Evolutionary conservation across 257 asterid species (phyloP).

Genomic region (Thymus quinquecostatus): DNA sequence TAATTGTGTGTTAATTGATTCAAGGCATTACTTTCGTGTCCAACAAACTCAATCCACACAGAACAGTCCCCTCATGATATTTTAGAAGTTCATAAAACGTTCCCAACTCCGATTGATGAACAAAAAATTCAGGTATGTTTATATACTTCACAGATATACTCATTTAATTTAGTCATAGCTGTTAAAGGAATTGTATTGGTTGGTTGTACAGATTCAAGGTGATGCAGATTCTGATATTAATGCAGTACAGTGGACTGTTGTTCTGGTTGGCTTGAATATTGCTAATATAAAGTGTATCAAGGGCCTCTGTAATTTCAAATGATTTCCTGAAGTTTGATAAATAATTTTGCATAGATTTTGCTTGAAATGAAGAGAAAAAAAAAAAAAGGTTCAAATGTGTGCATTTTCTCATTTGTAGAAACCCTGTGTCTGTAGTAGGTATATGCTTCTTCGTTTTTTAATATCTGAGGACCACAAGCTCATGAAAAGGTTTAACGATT

Average conservation of each 20-base stretch:
- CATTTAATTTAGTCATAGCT: background rate
- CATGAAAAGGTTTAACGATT: constrained; percentile 5
- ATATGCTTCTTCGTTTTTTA: constrained; percentile 1
- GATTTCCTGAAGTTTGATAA: constrained; percentile 14
- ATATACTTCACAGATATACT: constrained; percentile 26
- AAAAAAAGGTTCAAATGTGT: background rate
- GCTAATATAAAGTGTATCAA: background rate
- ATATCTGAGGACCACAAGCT: constrained; percentile 8
- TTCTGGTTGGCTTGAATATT: constrained; percentile 10
- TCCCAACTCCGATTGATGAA: constrained; percentile 60
- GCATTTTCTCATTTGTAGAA: background rate
- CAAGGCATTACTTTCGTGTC: constrained; percentile 74
- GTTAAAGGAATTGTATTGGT: background rate
- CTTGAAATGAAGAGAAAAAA: background rate
- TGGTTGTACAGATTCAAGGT: background rate
- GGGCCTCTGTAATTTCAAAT: background rate
- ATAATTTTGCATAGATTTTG: background rate
- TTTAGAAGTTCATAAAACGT: constrained; percentile 57
- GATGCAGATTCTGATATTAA: background rate
- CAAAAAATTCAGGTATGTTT: constrained; percentile 50
- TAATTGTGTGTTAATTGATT: constrained; percentile 33
- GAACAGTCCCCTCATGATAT: constrained; percentile 59
- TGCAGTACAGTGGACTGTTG: background rate
- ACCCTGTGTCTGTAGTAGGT: background rate
- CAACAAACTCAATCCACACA: constrained; percentile 73